Evolutionary conservation across 179 eudicot genomes (phyloP).

Genomic region (Carnegiea gigantea): DNA sequence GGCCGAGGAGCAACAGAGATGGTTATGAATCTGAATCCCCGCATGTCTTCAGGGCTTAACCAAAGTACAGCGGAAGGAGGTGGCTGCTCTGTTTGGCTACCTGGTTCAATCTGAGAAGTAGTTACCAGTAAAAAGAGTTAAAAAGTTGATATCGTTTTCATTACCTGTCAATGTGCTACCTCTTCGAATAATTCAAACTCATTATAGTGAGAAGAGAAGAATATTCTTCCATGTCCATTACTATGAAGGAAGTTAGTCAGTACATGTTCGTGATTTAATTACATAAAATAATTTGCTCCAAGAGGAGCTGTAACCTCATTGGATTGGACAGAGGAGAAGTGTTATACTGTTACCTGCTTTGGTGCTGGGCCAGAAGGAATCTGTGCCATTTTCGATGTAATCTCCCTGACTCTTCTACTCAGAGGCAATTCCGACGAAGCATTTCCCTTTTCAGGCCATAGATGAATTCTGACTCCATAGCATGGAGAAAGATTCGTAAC

Average conservation of each 20-base stretch:
- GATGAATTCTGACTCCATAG: conserved; percentile 84
- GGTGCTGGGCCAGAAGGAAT: conserved; percentile 97
- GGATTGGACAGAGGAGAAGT: background rate
- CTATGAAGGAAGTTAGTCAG: background rate
- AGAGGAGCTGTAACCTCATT: background rate
- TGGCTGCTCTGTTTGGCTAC: conserved; percentile 98
- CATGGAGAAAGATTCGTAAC: conserved; percentile 98
- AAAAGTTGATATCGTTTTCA: background rate
- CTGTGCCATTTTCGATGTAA: conserved; percentile 82
- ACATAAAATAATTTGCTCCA: background rate
- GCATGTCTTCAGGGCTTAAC: conserved; percentile 69
- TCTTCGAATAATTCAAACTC: background rate
- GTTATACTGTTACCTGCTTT: conserved; percentile 69
- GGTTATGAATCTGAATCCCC: conserved; percentile 85
- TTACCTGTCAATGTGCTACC: background rate
- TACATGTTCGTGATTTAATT: background rate
- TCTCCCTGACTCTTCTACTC: conserved; percentile 64
- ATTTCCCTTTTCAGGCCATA: conserved; percentile 89
- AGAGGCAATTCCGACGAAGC: conserved; percentile 42
- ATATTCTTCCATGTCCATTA: conserved; percentile 7
- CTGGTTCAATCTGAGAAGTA: conserved; percentile 80
- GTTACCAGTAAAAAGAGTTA: conserved; percentile 11
- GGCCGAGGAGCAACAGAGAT: conserved; percentile 98
- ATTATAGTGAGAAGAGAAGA: background rate
- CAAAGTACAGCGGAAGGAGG: conserved; percentile 93